phyloP scores from a whole-genome alignment of 192 early-diverging fungal genomes.

The Ambispora gerdemannii region DNA sequence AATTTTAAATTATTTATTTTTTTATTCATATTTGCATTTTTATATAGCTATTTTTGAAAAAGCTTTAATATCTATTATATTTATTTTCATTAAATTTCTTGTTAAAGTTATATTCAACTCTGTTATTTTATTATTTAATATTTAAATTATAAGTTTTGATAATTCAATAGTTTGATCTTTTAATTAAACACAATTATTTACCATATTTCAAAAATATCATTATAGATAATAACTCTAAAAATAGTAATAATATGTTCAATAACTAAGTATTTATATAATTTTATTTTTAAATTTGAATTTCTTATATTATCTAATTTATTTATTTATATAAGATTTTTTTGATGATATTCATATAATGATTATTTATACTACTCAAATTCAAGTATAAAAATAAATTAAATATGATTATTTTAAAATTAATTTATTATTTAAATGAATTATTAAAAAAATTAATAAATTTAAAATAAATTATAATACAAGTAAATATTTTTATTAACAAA shows the following conservation, averaged over 20 bases:
- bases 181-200: too few relatives aligned
- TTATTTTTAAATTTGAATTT: neutral
- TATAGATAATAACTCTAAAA: too few relatives aligned
- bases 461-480: constrained; percentile 12
- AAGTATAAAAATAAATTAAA: neutral
- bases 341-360: constrained; percentile 12
- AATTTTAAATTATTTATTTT: too few relatives aligned
- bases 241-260: constrained; percentile 3
- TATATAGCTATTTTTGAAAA: too few relatives aligned
- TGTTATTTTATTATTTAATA: too few relatives aligned
- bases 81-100: too few relatives aligned
- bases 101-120: too few relatives aligned
- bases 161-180: too few relatives aligned
- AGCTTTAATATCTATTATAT: too few relatives aligned
- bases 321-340: neutral
- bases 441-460: neutral
- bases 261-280: neutral
- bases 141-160: too few relatives aligned
- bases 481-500: neutral
- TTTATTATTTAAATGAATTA: neutral
- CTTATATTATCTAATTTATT: neutral
- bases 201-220: too few relatives aligned
- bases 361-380: neutral
- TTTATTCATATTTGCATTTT: too few relatives aligned
- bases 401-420: constrained; percentile 4